Conservation (phyloP, 495 filamentous ascomycete genomes). For the Tuber calosporum region DNA sequence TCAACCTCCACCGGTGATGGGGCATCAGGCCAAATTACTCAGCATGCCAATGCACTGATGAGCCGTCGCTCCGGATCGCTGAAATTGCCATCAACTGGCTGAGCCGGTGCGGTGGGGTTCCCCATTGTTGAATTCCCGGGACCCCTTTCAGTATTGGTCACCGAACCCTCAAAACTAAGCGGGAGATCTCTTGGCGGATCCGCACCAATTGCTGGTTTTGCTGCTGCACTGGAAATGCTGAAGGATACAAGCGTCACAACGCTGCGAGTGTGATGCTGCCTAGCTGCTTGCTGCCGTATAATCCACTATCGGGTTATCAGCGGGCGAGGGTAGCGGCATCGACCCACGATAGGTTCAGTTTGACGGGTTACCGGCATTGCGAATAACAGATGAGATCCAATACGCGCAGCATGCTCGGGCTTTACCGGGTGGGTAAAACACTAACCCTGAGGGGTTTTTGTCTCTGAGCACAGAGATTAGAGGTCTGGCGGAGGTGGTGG, state of each 20-base stretch:
- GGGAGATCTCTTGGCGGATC: constrained; percentile 11
- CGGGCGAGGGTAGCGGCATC: too few species aligned
- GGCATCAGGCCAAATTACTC: neutral
- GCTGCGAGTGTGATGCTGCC: neutral
- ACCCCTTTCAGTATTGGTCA: constrained; percentile 19
- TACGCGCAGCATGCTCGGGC: too few species aligned
- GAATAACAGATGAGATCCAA: too few species aligned
- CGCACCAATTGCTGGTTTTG: neutral
- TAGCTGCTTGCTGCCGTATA: neutral
- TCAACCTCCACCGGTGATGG: constrained; percentile 5
- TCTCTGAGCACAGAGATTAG: too few species aligned
- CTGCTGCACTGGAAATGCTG: too few species aligned
- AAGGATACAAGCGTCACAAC: too few species aligned
- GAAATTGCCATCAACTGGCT: neutral
- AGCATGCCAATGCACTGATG: constrained; percentile 12
- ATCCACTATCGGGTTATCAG: too few species aligned
- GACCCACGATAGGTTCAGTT: too few species aligned
- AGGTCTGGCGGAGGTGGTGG: too few species aligned
- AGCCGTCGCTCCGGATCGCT: constrained; percentile 7
- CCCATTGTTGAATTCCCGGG: constrained; percentile 9
- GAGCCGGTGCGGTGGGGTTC: neutral
- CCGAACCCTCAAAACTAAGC: constrained; percentile 11
- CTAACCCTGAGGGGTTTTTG: too few species aligned
- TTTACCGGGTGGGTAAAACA: too few species aligned
- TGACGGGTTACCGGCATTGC: too few species aligned